Base-by-base conservation (phyloP, 805 yeast genomes). In the Teunomyces tritomae region DNA sequence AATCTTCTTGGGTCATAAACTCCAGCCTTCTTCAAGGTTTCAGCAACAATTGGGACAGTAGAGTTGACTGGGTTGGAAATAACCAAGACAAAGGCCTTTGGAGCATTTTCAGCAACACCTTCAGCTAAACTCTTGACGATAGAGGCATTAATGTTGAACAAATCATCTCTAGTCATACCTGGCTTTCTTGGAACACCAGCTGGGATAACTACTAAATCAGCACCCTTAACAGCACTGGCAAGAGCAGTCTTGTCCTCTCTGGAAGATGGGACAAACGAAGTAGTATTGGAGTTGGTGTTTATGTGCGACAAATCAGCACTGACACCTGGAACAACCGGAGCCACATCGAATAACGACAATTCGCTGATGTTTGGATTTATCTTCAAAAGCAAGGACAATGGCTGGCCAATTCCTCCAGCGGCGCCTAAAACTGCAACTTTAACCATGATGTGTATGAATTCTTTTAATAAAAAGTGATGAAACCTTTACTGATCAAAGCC, bases 61-160 rank as follows among this genome's bases (percentile, higher is more conserved):
- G 96, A 87, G 77, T 90, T 90, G 58, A 90, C 96, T 4, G 97
- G 97, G 77, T 90, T 90, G 42, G 96, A 88, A 61, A 90, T 90
- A 57, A 91, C 80, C 61, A 89, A 76, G 14, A 89, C 82, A 57
- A 85, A 82, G 1, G 96, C 94, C 55, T 80, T 74, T 51, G 94
- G 91, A 48, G 88, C 82, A 63, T 66, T 71, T 54, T 73, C 73
- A 43, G 95, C 94, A 58, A 89, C 83, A 10, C 88, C 89, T 55
- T 79, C 80, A 33, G 92, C 86, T 51, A 90, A 73, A 51, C 79
- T 82, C 54, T 80, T 79, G 52, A 90, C 85, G 64, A 90, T 90
- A 30, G 85, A 81, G 6, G 95, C 94, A 63, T 88, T 88, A 70
- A 86, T 85, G 68, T 80, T 80, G 79, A 88, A 87, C 64, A 88